Percentiles rank a stretch among this genome's conserved stretches.
These are phyloP conservation scores for Calonectria pteridis DNA, from an alignment of 2,329 filamentous ascomycete genomes.

Conservation along the genomic window DNA sequence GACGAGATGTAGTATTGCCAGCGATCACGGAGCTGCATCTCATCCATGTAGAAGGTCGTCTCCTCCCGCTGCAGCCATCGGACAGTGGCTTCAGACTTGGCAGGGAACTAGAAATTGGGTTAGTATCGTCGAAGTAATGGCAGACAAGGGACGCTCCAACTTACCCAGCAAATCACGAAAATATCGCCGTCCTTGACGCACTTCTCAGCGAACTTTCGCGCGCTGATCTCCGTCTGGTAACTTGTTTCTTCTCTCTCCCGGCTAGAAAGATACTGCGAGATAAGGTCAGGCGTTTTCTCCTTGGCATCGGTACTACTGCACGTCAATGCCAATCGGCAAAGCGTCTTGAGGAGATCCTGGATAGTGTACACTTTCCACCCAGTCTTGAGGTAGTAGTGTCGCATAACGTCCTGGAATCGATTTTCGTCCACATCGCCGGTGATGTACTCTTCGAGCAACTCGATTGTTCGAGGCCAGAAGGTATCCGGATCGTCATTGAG, in stretches of 20 bases:
- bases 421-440: conserved; percentile 84
- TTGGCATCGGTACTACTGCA: conserved; percentile 89
- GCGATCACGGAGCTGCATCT: conserved; percentile 83
- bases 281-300: conserved; percentile 93
- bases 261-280: conserved; percentile 86
- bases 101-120: conserved; percentile 70
- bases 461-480: conserved; percentile 88
- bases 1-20: conserved; percentile 98
- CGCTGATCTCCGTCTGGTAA: conserved; percentile 89
- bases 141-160: conserved; percentile 52
- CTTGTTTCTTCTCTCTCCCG: conserved; percentile 88
- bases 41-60: conserved; percentile 87
- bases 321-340: conserved; percentile 84
- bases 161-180: conserved; percentile 91
- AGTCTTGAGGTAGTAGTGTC: conserved; percentile 89
- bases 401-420: conserved; percentile 89
- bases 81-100: conserved; percentile 75
- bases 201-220: conserved; percentile 92
- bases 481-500: conserved; percentile 69
- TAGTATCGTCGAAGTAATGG: conserved; percentile 41
- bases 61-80: conserved; percentile 78
- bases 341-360: conserved; percentile 85
- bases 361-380: conserved; percentile 96
- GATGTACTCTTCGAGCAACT: conserved; percentile 89
- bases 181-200: conserved; percentile 93